Percentiles rank a stretch among this genome's conserved stretches.
These are phyloP conservation scores for Thymus quinquecostatus DNA, from an alignment of 257 asterid species.

Conservation along the genomic window DNA sequence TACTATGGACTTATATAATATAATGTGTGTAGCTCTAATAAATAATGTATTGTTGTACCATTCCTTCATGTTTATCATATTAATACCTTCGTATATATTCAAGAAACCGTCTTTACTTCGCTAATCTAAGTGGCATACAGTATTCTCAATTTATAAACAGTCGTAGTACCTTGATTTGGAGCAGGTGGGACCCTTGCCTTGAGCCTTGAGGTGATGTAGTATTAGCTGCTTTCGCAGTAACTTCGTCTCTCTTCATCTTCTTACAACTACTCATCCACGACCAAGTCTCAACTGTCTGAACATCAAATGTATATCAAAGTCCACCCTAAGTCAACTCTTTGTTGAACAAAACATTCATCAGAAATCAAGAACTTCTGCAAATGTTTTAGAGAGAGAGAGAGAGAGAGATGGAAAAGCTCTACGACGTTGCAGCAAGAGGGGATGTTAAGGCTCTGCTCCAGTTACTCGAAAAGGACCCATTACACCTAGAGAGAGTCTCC, in stretches of 20 bases:
- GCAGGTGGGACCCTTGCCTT: too few relatives aligned
- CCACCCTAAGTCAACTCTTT: conserved; percentile 13
- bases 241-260: conserved; percentile 12
- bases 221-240: neutral
- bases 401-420: conserved; percentile 35
- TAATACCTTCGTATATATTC: too few relatives aligned
- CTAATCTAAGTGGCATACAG: too few relatives aligned
- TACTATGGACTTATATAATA: too few relatives aligned
- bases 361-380: neutral
- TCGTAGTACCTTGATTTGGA: too few relatives aligned
- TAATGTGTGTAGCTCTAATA: too few relatives aligned
- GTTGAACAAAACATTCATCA: neutral
- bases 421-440: conserved; percentile 45
- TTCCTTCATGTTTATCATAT: too few relatives aligned
- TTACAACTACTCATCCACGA: neutral
- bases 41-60: too few relatives aligned
- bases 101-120: too few relatives aligned
- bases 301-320: too few relatives aligned
- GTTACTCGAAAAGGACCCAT: conserved; percentile 36
- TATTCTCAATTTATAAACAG: too few relatives aligned
- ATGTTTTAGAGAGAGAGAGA: neutral
- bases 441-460: conserved; percentile 28
- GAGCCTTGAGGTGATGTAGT: neutral
- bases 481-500: conserved; percentile 42
- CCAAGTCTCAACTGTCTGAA: neutral